Percentiles rank a stretch among this genome's conserved stretches.
Conservation (phyloP, 768 basidiomycete genomes). For the Rhizopogon vulgaris region DNA sequence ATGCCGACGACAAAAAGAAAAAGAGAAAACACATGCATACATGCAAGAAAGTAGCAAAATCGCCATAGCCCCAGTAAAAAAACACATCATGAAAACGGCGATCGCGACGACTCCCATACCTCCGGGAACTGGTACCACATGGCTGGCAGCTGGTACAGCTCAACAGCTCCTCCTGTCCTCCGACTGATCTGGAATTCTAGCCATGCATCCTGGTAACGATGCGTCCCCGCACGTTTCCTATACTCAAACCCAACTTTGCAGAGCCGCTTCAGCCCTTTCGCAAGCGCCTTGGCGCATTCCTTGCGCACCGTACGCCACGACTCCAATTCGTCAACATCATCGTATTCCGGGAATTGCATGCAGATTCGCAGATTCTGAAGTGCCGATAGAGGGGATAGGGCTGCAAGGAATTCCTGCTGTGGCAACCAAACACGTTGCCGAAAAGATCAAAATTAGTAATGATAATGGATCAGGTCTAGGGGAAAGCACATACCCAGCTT, state of each 20-base stretch:
- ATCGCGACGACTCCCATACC: conserved; percentile 24
- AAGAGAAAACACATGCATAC: neutral
- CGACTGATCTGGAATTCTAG: conserved; percentile 25
- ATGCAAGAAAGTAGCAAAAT: neutral
- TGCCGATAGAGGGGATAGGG: conserved; percentile 20
- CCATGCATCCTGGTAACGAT: conserved; percentile 30
- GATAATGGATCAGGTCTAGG: conserved; percentile 9
- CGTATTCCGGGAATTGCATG: conserved; percentile 31
- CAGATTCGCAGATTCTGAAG: conserved; percentile 28
- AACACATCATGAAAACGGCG: conserved; percentile 14
- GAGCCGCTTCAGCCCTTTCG: conserved; percentile 25
- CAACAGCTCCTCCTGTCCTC: conserved; percentile 5
- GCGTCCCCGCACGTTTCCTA: conserved; percentile 30
- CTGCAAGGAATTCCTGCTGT: conserved; percentile 30
- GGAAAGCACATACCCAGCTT: conserved; percentile 26
- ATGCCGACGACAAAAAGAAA: neutral
- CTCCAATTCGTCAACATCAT: conserved; percentile 24
- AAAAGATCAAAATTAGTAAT: conserved; percentile 16
- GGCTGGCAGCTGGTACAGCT: conserved; percentile 18
- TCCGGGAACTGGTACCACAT: conserved; percentile 30
- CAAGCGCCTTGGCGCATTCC: conserved; percentile 24
- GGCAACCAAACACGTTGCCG: conserved; percentile 18
- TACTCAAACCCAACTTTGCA: conserved; percentile 29
- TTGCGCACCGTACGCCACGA: conserved; percentile 25
- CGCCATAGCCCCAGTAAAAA: neutral